These are phyloP conservation scores for Nematocida ausubeli DNA, from an alignment of 371 early-diverging fungal genomes.

Conservation along the genomic window DNA sequence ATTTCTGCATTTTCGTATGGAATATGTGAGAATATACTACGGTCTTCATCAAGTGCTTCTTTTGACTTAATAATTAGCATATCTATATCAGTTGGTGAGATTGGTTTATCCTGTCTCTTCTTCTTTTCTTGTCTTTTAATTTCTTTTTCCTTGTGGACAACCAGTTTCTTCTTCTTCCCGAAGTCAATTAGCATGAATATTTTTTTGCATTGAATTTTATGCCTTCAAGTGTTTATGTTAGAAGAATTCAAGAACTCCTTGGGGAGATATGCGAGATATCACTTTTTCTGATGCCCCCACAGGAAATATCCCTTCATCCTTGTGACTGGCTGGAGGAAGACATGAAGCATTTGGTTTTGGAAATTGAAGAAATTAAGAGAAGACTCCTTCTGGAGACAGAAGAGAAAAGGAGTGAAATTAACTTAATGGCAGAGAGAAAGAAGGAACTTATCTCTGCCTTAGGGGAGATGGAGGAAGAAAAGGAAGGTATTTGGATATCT, in stretches of 20 bases:
- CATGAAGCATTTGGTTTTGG: not conserved
- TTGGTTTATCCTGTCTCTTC: not conserved
- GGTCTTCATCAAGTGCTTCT: conserved; percentile 9
- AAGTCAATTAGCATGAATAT: conserved; percentile 46
- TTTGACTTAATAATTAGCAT: not conserved
- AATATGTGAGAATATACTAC: conserved; percentile 9
- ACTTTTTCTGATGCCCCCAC: conserved; percentile 23
- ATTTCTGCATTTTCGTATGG: conserved; percentile 30
- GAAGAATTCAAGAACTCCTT: conserved; percentile 36
- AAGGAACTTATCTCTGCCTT: not conserved
- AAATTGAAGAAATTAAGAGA: conserved; percentile 25
- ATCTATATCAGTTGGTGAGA: not conserved
- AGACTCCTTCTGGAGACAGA: conserved; percentile 19
- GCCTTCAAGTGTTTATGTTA: conserved; percentile 1
- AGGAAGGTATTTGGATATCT: not conserved
- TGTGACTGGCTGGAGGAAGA: conserved; percentile 35
- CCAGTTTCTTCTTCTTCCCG: conserved; percentile 29
- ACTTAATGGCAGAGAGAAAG: not conserved
- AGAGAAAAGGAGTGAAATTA: conserved; percentile 10
- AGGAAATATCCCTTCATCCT: conserved; percentile 26
- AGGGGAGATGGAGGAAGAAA: not conserved
- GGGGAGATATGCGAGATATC: conserved; percentile 2
- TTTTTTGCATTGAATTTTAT: conserved; percentile 31
- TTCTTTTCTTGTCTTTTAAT: not conserved
- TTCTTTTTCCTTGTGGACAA: not conserved